Conservation (phyloP, 805 yeast species). For the Candida alai region DNA sequence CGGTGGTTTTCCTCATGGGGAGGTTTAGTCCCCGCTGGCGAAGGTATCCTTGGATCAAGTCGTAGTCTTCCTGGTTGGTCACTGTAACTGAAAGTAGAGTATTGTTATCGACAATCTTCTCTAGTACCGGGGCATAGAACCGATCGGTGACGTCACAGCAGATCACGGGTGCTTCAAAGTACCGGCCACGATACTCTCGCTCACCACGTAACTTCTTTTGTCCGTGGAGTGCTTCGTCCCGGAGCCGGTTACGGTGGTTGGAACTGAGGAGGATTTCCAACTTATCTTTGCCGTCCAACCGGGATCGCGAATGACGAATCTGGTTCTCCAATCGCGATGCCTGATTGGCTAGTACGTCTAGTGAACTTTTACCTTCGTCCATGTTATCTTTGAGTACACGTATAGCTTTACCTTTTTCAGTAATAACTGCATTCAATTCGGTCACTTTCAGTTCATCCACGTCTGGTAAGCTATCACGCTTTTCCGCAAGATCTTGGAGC, state of each 20-base stretch:
- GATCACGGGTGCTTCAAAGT: slow-evolving; percentile 74
- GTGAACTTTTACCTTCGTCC: neutral
- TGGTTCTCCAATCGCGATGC: slow-evolving; percentile 9
- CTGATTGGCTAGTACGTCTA: slow-evolving; percentile 4
- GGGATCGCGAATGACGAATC: slow-evolving; percentile 16
- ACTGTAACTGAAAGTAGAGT: slow-evolving; percentile 65
- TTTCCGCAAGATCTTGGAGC: slow-evolving; percentile 9
- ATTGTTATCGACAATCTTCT: slow-evolving; percentile 49
- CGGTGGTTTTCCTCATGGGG: slow-evolving; percentile 49
- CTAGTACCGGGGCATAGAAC: slow-evolving; percentile 52
- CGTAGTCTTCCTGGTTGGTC: slow-evolving; percentile 46
- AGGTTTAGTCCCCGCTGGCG: slow-evolving; percentile 39
- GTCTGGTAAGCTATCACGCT: slow-evolving; percentile 21
- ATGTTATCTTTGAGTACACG: slow-evolving; percentile 15
- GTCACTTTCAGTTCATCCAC: slow-evolving; percentile 27
- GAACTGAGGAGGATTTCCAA: slow-evolving; percentile 41
- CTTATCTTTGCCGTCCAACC: slow-evolving; percentile 46
- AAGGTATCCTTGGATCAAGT: slow-evolving; percentile 31
- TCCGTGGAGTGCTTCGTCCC: slow-evolving; percentile 37
- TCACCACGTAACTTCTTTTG: slow-evolving; percentile 39
- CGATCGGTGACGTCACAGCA: slow-evolving; percentile 53
- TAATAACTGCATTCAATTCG: slow-evolving; percentile 15
- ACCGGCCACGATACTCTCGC: slow-evolving; percentile 34
- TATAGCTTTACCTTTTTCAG: slow-evolving; percentile 11
- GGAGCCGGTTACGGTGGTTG: slow-evolving; percentile 29